phyloP scores from a whole-genome alignment of 129 eudicot genomes.

The Pittosporum tobira region DNA sequence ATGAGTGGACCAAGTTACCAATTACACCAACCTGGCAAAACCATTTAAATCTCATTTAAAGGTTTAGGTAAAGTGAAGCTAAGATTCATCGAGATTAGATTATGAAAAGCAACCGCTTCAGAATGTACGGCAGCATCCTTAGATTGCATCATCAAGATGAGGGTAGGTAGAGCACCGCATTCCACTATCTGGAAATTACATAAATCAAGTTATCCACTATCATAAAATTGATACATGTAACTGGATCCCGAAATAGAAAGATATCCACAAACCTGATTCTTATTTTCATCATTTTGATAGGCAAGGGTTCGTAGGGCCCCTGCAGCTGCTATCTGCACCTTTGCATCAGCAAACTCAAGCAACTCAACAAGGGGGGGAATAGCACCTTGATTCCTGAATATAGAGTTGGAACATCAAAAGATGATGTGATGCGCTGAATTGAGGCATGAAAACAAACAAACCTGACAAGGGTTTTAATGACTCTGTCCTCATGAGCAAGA shows the following conservation, averaged over 20 bases:
- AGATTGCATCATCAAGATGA: constrained; percentile 45
- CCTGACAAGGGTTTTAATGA: constrained; percentile 45
- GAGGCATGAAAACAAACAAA: constrained; percentile 4
- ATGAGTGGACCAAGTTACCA: constrained; percentile 96
- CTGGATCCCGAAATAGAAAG: neutral
- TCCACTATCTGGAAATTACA: constrained; percentile 45
- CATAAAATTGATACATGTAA: neutral
- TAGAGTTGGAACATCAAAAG: neutral
- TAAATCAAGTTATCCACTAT: neutral
- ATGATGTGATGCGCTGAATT: neutral
- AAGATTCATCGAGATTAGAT: neutral
- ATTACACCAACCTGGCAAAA: constrained; percentile 88
- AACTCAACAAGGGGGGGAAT: constrained; percentile 57
- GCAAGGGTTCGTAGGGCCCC: constrained; percentile 60
- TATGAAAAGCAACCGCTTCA: constrained; percentile 34
- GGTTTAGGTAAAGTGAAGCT: neutral
- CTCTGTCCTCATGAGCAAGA: constrained; percentile 53
- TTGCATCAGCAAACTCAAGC: constrained; percentile 38
- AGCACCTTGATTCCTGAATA: constrained; percentile 42
- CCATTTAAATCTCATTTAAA: constrained; percentile 3
- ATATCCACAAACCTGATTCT: constrained; percentile 32
- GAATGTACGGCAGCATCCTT: constrained; percentile 51
- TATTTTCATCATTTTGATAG: constrained; percentile 54
- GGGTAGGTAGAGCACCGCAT: constrained; percentile 51
- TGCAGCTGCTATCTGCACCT: constrained; percentile 61